These are phyloP conservation scores for Coffea canephora DNA, from an alignment of 257 asterid genomes.

Conservation along the genomic window DNA sequence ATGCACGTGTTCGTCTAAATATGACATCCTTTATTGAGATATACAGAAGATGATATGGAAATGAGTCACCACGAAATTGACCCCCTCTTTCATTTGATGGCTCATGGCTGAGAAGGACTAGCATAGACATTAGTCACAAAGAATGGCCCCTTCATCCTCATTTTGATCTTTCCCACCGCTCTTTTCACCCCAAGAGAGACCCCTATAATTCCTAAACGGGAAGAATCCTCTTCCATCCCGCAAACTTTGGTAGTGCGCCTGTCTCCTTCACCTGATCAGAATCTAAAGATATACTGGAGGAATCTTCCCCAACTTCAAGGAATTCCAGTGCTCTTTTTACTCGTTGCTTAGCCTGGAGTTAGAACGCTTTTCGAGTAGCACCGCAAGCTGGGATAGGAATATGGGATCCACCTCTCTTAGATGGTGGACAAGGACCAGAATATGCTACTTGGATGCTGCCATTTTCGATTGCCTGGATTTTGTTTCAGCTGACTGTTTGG, in stretches of 20 bases:
- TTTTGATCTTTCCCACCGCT: not conserved
- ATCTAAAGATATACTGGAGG: constrained; percentile 9
- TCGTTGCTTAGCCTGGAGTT: not conserved
- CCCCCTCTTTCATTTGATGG: not conserved
- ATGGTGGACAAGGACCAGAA: not conserved
- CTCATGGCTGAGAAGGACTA: not conserved
- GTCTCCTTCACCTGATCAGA: constrained; percentile 23
- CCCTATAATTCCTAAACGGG: not conserved
- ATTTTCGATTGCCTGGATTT: constrained; percentile 12
- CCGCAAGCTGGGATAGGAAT: not conserved
- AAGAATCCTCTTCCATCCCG: constrained; percentile 1
- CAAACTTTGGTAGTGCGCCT: constrained; percentile 23
- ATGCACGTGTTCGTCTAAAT: not conserved
- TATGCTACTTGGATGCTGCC: not conserved
- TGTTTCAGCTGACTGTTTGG: not conserved
- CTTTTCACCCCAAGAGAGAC: not conserved
- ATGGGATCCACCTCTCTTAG: constrained; percentile 10
- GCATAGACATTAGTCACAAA: not conserved
- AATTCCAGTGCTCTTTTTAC: not conserved
- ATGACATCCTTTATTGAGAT: constrained; percentile 7
- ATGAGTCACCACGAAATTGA: constrained; percentile 4
- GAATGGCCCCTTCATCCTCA: not conserved
- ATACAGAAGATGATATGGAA: constrained; percentile 4
- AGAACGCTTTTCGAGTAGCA: not conserved
- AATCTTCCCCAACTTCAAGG: constrained; percentile 27